Percentiles rank a stretch among this genome's conserved stretches.
These are phyloP conservation scores for Platanthera guangdongensis DNA, from an alignment of 106 monocot species.

Conservation along the genomic window DNA sequence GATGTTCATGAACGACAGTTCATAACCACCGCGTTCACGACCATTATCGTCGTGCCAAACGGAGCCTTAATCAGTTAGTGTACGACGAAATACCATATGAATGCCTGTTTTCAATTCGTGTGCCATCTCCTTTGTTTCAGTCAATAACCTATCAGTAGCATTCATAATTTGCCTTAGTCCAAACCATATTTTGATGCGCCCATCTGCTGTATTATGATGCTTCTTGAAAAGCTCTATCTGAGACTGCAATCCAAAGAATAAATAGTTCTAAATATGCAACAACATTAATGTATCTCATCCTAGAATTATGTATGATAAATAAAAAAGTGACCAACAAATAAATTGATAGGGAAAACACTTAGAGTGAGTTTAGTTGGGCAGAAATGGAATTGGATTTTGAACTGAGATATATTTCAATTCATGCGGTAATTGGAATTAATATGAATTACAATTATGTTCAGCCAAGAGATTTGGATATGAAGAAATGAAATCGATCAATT, in stretches of 20 bases:
- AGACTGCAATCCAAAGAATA: constrained; percentile 36
- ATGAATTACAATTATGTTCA: too few species aligned
- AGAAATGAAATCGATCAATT: too few species aligned
- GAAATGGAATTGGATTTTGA: too few species aligned
- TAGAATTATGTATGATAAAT: neutral
- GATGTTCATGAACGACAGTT: too few species aligned
- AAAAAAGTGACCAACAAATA: neutral
- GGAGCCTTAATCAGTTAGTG: neutral
- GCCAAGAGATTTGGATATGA: too few species aligned
- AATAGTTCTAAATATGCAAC: neutral
- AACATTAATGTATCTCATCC: neutral
- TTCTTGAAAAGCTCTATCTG: constrained; percentile 71
- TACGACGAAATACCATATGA: constrained; percentile 66
- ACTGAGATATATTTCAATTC: too few species aligned
- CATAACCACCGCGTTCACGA: too few species aligned
- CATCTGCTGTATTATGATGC: constrained; percentile 81
- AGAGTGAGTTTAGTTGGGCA: too few species aligned
- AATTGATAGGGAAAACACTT: neutral
- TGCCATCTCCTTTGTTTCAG: constrained; percentile 59
- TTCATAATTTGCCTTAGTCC: constrained; percentile 96
- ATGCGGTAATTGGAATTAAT: too few species aligned
- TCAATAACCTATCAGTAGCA: constrained; percentile 59
- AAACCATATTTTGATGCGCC: constrained; percentile 87
- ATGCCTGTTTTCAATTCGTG: constrained; percentile 77
- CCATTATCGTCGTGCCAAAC: too few species aligned